phyloP scores from a whole-genome alignment of 208 protist genomes.

The Trypanosoma vivax region DNA sequence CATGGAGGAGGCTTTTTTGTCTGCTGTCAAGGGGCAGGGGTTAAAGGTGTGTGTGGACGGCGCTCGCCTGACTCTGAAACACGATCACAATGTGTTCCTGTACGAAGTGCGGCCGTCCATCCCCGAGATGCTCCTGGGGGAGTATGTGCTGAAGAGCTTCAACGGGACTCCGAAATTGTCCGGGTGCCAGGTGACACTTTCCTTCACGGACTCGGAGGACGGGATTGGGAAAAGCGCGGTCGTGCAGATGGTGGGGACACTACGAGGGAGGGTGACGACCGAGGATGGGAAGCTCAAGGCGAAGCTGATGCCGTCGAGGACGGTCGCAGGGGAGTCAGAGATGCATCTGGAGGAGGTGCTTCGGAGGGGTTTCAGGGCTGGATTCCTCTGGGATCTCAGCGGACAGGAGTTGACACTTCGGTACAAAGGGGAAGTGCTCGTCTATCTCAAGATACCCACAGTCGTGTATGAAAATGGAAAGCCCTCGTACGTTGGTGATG shows the following conservation, averaged over 20 bases:
- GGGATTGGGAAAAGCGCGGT: background rate
- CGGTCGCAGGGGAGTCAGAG: constrained; percentile 39
- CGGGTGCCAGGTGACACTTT: constrained; percentile 35
- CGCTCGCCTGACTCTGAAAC: constrained; percentile 32
- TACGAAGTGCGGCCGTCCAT: constrained; percentile 36
- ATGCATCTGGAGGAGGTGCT: constrained; percentile 37
- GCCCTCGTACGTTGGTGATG: constrained; percentile 52
- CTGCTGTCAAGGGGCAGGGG: constrained; percentile 27
- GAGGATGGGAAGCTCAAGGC: constrained; percentile 38
- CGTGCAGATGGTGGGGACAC: background rate
- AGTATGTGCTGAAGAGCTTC: constrained; percentile 56
- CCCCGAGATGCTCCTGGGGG: constrained; percentile 30
- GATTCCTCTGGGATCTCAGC: constrained; percentile 26
- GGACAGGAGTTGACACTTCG: constrained; percentile 34
- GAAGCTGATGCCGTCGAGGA: constrained; percentile 38
- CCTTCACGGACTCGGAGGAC: constrained; percentile 20
- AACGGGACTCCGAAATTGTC: constrained; percentile 27
- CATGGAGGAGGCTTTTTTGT: constrained; percentile 35
- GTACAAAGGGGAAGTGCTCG: constrained; percentile 33
- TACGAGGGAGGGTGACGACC: background rate
- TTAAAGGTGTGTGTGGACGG: constrained; percentile 31
- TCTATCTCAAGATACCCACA: constrained; percentile 24
- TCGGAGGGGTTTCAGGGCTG: constrained; percentile 53
- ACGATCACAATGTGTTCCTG: constrained; percentile 15
- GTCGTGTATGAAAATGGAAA: constrained; percentile 23